phyloP scores from a whole-genome alignment of 2,329 filamentous ascomycete species.

The Helotiales sp. region DNA sequence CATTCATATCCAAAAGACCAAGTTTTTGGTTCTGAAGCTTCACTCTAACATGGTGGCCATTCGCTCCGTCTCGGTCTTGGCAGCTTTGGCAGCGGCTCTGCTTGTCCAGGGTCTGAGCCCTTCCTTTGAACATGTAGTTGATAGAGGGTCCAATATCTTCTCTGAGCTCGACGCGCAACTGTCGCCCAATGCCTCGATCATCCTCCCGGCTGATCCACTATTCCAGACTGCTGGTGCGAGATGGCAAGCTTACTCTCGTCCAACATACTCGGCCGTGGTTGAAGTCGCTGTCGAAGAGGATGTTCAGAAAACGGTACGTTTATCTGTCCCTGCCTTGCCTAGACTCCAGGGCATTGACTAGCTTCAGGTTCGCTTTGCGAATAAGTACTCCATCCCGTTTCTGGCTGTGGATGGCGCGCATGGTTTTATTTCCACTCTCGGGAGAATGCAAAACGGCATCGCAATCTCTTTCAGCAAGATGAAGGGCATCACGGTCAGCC shows the following conservation, averaged over 20 bases:
- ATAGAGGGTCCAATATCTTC: neutral
- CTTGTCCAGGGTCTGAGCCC: neutral
- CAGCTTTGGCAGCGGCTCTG: neutral
- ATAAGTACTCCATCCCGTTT: neutral
- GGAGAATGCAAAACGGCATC: slow-evolving; percentile 5
- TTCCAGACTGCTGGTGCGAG: neutral
- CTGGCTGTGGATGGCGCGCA: slow-evolving; percentile 8
- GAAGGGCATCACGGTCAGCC: neutral
- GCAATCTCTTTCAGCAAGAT: slow-evolving; percentile 5
- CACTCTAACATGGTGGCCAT: neutral
- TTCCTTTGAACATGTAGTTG: neutral
- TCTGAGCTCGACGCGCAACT: neutral
- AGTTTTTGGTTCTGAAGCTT: neutral
- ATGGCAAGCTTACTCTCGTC: slow-evolving; percentile 1
- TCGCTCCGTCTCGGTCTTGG: neutral
- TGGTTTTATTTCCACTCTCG: slow-evolving; percentile 6
- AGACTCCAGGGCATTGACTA: neutral
- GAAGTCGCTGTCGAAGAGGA: slow-evolving; percentile 4
- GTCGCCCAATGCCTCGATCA: neutral
- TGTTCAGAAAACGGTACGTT: slow-evolving; percentile 5
- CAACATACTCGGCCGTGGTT: neutral
- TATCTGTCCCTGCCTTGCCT: neutral
- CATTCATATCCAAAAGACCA: neutral
- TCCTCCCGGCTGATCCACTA: neutral
- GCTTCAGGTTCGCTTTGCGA: neutral